A percentile compares a stretch with the other conserved stretches of the same genome.
Evolutionary conservation across 2,329 filamentous ascomycete genomes (phyloP).

Genomic region (Dactylellina cionopaga): DNA sequence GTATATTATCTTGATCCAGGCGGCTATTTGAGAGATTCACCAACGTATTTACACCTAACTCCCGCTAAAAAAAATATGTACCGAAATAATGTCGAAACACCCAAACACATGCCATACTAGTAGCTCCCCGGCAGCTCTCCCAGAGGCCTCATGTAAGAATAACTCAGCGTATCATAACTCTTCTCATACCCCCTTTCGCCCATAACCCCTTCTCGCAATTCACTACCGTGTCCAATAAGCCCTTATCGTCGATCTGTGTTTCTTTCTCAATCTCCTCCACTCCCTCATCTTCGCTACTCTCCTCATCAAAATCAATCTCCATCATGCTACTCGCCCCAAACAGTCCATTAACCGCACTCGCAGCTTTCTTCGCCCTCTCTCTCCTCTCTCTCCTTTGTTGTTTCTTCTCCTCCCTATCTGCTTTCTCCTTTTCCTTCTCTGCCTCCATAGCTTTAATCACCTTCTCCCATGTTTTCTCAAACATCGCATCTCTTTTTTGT

Average conservation of each 20-base stretch:
- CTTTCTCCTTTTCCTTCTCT: conserved; percentile 44
- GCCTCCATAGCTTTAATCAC: conserved; percentile 41
- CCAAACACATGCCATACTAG: too few species aligned
- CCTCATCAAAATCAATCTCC: conserved; percentile 49
- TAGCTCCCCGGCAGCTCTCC: too few species aligned
- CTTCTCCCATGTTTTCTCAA: conserved; percentile 48
- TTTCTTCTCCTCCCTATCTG: conserved; percentile 30
- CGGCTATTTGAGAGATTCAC: too few species aligned
- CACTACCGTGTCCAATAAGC: conserved; percentile 43
- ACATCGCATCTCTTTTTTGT: conserved; percentile 40
- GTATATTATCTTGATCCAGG: too few species aligned
- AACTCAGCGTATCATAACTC: conserved; percentile 37
- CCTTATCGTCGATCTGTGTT: conserved; percentile 49
- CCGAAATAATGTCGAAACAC: too few species aligned
- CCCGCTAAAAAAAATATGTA: conserved; percentile 33
- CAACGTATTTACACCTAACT: conserved; percentile 16
- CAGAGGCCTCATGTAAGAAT: too few species aligned
- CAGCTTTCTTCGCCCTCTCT: conserved; percentile 21
- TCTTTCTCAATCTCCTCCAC: conserved; percentile 18
- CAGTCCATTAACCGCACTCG: conserved; percentile 23
- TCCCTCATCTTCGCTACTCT: conserved; percentile 19
- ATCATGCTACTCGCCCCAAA: conserved; percentile 22
- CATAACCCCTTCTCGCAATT: conserved; percentile 46
- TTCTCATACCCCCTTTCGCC: conserved; percentile 40
- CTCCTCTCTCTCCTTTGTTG: conserved; percentile 25